A percentile compares a stretch with the other conserved stretches of the same genome.
Conservation (phyloP, 2,329 filamentous ascomycete species). For the Pseudocercospora vitis region DNA sequence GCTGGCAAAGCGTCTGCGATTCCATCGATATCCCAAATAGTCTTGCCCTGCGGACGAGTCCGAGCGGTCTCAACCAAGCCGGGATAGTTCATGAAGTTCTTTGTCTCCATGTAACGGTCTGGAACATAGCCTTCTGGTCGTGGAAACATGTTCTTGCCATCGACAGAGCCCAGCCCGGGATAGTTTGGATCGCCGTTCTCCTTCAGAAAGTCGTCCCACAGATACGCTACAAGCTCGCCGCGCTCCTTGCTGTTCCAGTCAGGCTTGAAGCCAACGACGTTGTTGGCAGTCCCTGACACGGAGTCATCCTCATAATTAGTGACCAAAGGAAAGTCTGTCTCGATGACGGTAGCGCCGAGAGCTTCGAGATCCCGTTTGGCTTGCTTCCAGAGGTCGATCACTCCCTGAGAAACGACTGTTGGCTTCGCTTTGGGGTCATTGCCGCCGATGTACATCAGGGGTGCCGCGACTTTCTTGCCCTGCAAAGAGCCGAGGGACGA, state of each 20-base stretch:
- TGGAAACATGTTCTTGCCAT: conserved; percentile 42
- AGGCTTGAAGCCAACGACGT: conserved; percentile 45
- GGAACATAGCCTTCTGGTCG: conserved; percentile 41
- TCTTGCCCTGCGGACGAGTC: conserved; percentile 31
- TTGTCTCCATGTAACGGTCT: conserved; percentile 42
- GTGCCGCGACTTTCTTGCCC: conserved; percentile 52
- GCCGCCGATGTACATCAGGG: conserved; percentile 53
- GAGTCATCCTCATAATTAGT: conserved; percentile 49
- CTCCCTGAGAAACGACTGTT: conserved; percentile 39
- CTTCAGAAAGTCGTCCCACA: conserved; percentile 55
- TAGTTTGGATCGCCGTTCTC: conserved; percentile 45
- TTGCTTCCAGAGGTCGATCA: conserved; percentile 41
- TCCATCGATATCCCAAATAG: conserved; percentile 46
- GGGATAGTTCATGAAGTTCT: conserved; percentile 44
- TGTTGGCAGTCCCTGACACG: conserved; percentile 40
- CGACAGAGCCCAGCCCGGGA: conserved; percentile 43
- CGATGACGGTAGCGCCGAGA: conserved; percentile 46
- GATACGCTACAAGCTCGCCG: conserved; percentile 51
- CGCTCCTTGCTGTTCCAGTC: conserved; percentile 52
- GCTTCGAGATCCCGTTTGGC: conserved; percentile 42
- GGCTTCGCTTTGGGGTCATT: conserved; percentile 37
- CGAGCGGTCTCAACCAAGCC: conserved; percentile 34
- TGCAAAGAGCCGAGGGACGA: conserved; percentile 35
- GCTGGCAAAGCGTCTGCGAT: conserved; percentile 46
- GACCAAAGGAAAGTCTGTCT: conserved; percentile 49